Conservation (phyloP, 1,139 yeast genomes). For the Yamadazyma sp. region DNA sequence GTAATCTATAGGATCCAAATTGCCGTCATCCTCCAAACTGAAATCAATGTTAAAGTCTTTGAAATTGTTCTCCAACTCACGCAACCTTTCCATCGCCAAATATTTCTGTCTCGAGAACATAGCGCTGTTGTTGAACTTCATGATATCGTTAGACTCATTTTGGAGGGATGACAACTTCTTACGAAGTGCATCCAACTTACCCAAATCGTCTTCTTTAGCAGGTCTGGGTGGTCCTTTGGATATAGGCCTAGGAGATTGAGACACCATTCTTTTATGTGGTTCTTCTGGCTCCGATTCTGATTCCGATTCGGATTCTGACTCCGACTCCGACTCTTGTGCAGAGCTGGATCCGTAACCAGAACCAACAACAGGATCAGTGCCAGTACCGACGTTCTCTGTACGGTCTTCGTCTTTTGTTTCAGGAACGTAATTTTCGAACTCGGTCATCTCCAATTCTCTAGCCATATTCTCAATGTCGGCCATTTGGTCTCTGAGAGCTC, state of each 20-base stretch:
- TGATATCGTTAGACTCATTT: conserved; percentile 70
- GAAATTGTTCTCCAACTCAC: conserved; percentile 61
- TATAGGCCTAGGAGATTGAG: conserved; percentile 12
- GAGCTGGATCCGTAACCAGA: background rate
- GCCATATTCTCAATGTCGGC: conserved; percentile 84
- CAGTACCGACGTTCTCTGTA: background rate
- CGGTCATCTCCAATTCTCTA: conserved; percentile 81
- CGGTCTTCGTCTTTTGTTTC: conserved; percentile 9
- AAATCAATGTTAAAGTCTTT: conserved; percentile 62
- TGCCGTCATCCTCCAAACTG: conserved; percentile 20
- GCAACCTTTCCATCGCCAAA: conserved; percentile 66
- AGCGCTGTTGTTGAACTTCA: conserved; percentile 66
- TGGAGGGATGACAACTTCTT: conserved; percentile 61
- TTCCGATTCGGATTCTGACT: conserved; percentile 16
- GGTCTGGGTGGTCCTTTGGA: conserved; percentile 34
- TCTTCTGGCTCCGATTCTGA: conserved; percentile 17
- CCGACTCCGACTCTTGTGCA: conserved; percentile 3
- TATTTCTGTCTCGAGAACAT: conserved; percentile 56
- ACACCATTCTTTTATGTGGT: conserved; percentile 6
- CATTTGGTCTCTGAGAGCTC: conserved; percentile 81
- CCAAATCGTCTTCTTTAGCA: conserved; percentile 42
- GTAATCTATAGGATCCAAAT: conserved; percentile 8
- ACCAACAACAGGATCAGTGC: too few species aligned
- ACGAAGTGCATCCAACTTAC: conserved; percentile 52
- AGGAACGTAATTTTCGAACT: conserved; percentile 52